Percentiles rank a stretch among this genome's conserved stretches.
Evolutionary conservation across 2,329 filamentous ascomycete genomes (phyloP).

Genomic region (Calonectria pauciramosa): DNA sequence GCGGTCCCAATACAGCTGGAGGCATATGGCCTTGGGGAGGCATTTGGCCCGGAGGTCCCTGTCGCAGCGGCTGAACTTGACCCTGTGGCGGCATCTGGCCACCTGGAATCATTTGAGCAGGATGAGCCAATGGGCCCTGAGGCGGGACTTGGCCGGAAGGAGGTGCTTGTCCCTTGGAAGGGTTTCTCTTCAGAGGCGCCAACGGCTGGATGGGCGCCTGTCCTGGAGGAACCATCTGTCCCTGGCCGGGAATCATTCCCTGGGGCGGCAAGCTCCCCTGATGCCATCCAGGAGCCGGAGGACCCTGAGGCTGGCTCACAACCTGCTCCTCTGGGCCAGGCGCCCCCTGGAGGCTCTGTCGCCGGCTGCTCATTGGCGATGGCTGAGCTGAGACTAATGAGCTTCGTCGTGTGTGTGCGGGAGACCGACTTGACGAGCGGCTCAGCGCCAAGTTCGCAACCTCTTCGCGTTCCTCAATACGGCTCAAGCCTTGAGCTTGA

Average conservation of each 20-base stretch:
- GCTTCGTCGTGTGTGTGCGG: conserved; percentile 28
- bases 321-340: background rate
- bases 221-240: conserved; percentile 8
- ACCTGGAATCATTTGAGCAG: background rate
- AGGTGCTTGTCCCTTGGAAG: conserved; percentile 31
- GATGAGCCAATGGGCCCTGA: background rate
- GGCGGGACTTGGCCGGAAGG: background rate
- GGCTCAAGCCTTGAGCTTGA: conserved; percentile 35
- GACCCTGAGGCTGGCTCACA: conserved; percentile 21
- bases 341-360: conserved; percentile 38
- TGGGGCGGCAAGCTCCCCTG: conserved; percentile 17
- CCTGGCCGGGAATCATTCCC: conserved; percentile 13
- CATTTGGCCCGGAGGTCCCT: conserved; percentile 5
- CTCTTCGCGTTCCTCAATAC: conserved; percentile 47
- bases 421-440: conserved; percentile 35
- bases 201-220: conserved; percentile 24
- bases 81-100: conserved; percentile 12
- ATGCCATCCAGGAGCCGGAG: conserved; percentile 7
- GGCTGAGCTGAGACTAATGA: conserved; percentile 35
- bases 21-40: background rate
- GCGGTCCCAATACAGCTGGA: background rate
- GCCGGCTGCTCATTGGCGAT: conserved; percentile 37
- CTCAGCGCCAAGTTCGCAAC: conserved; percentile 28
- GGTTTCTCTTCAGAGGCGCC: conserved; percentile 35
- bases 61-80: conserved; percentile 18